Percentiles rank a stretch among this genome's conserved stretches.
Evolutionary conservation across 345 rosid genomes (phyloP).

Genomic region (Aegle marmelos): DNA sequence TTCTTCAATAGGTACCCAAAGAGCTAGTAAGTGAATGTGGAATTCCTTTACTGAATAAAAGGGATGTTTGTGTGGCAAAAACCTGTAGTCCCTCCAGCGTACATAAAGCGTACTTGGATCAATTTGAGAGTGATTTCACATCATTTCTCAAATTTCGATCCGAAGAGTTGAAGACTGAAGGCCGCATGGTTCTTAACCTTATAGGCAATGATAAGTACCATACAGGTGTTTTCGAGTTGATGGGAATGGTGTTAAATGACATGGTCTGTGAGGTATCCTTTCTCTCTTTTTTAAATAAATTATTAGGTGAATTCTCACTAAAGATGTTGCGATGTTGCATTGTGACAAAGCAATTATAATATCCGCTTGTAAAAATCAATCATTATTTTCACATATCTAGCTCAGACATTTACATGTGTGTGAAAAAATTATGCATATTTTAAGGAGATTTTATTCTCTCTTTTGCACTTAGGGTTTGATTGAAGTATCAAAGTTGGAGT

Average conservation of each 20-base stretch:
- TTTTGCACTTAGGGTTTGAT: not conserved
- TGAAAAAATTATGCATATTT: no score
- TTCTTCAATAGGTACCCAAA: not conserved
- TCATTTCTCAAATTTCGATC: not conserved
- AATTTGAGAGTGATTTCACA: not conserved
- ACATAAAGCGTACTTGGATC: not conserved
- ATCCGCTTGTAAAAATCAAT: no score
- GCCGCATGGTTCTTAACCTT: not conserved
- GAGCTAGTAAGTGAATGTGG: not conserved
- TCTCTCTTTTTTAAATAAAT: not conserved
- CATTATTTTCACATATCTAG: no score
- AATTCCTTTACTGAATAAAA: not conserved
- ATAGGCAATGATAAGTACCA: not conserved
- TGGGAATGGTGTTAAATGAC: not conserved
- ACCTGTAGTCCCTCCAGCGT: not conserved
- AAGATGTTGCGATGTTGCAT: no score
- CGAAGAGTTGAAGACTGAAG: not conserved
- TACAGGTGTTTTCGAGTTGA: not conserved
- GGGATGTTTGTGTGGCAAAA: not conserved
- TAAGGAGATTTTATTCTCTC: not conserved
- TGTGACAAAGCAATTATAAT: no score
- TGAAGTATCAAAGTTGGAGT: not conserved
- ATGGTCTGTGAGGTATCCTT: not conserved
- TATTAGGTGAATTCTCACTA: no score
- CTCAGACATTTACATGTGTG: no score